A percentile compares a stretch with the other conserved stretches of the same genome.
Conservation (phyloP, 202 grass and related monocot species). For the Schoenoplectus tabernaemontani region DNA sequence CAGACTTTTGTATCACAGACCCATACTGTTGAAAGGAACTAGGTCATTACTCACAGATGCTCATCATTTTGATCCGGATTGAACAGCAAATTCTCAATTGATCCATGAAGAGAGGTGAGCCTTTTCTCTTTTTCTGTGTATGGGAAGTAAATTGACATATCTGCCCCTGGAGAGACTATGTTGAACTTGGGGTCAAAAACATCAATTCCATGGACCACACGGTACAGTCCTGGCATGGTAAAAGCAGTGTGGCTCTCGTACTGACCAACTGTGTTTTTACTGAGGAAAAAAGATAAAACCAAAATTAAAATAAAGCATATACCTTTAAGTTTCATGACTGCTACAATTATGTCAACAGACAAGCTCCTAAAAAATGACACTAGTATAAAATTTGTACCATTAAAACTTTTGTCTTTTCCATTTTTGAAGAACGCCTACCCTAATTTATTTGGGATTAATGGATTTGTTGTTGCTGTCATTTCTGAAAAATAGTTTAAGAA, state of each 20-base stretch:
- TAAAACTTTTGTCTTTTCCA: not conserved
- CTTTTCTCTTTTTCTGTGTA: conserved; percentile 58
- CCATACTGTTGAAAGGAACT: not conserved
- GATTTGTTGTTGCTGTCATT: no score
- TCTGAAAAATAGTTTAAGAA: not conserved
- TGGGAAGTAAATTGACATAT: conserved; percentile 90
- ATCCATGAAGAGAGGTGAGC: conserved; percentile 80
- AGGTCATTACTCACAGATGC: conserved; percentile 63
- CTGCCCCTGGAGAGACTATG: conserved; percentile 90
- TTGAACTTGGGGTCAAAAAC: conserved; percentile 99
- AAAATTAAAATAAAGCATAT: not conserved
- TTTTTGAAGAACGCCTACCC: no score
- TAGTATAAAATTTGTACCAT: not conserved
- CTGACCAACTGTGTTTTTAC: conserved; percentile 96
- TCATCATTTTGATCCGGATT: conserved; percentile 66
- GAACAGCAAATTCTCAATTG: conserved; percentile 73
- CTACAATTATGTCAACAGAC: not conserved
- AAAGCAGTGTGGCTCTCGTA: conserved; percentile 93
- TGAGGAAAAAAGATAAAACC: conserved; percentile 27
- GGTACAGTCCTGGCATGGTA: conserved; percentile 80
- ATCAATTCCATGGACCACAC: conserved; percentile 89
- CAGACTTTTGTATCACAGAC: not conserved
- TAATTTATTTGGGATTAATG: no score
- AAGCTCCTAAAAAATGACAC: not conserved
- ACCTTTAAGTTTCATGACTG: not conserved